These are phyloP conservation scores for Porogramme epimiltina DNA, from an alignment of 1,284 basidiomycete genomes.

Conservation along the genomic window DNA sequence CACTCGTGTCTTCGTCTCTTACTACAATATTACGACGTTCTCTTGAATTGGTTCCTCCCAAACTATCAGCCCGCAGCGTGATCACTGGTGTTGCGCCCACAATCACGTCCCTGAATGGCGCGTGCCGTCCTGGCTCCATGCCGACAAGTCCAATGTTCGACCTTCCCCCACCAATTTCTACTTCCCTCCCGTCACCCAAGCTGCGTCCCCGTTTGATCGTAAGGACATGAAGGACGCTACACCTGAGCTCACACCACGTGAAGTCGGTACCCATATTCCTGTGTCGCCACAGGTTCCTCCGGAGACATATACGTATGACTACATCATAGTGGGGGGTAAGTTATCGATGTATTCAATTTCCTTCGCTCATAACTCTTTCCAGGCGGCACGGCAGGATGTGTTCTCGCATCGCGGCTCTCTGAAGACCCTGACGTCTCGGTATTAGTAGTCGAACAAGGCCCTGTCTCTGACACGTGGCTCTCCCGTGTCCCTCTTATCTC, in stretches of 20 bases:
- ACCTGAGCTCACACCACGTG: background rate
- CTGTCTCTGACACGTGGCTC: conserved; percentile 34
- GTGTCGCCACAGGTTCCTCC: background rate
- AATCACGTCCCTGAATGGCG: too few species aligned
- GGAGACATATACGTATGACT: conserved; percentile 21
- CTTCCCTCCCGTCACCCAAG: too few species aligned
- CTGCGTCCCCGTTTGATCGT: too few species aligned
- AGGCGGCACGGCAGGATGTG: conserved; percentile 39
- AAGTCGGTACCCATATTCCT: conserved; percentile 7
- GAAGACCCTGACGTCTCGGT: conserved; percentile 29
- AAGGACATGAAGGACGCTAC: background rate
- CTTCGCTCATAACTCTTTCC: background rate
- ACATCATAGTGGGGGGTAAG: conserved; percentile 25
- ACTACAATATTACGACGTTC: too few species aligned
- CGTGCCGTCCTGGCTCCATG: too few species aligned
- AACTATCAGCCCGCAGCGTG: too few species aligned
- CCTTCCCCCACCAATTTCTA: too few species aligned
- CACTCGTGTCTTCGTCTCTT: too few species aligned
- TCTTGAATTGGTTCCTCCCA: too few species aligned
- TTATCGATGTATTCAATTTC: background rate
- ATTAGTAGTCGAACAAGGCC: conserved; percentile 37
- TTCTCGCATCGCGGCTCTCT: conserved; percentile 36
- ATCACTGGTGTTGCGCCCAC: too few species aligned
- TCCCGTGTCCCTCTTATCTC: conserved; percentile 39
- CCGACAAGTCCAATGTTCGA: too few species aligned